Evolutionary conservation across 768 basidiomycete species (phyloP).

Genomic region (Grammothele lineata): DNA sequence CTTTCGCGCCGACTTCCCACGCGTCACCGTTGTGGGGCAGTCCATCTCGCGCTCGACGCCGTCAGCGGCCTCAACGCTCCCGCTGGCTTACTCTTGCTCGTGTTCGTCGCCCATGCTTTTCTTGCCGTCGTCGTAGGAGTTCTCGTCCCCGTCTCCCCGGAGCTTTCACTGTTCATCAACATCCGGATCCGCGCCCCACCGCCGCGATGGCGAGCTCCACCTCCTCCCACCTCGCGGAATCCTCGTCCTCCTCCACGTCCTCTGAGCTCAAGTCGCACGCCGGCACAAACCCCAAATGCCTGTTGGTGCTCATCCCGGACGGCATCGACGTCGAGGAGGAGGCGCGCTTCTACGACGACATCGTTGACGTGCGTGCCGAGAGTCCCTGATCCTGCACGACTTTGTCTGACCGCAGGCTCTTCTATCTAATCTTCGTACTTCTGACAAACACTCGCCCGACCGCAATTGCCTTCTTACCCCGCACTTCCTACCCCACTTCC

Average conservation of each 20-base stretch:
- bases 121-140: no score
- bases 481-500: neutral
- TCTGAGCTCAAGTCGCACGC: conserved; percentile 41
- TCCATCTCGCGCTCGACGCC: no score
- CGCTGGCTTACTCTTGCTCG: no score
- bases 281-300: conserved; percentile 37
- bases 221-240: conserved; percentile 6
- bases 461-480: no score
- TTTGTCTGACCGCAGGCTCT: conserved; percentile 6
- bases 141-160: no score
- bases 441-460: no score
- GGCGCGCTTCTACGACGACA: conserved; percentile 60
- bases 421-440: neutral
- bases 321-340: conserved; percentile 68
- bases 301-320: conserved; percentile 52
- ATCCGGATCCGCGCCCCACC: no score
- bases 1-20: no score
- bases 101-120: no score
- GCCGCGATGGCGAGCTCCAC: neutral
- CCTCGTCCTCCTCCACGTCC: conserved; percentile 4
- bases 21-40: no score
- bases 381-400: conserved; percentile 11
- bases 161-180: no score
- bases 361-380: conserved; percentile 44
- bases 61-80: no score